Conservation (phyloP, 1,139 yeast genomes). For the Geotrichum histeridarum region DNA sequence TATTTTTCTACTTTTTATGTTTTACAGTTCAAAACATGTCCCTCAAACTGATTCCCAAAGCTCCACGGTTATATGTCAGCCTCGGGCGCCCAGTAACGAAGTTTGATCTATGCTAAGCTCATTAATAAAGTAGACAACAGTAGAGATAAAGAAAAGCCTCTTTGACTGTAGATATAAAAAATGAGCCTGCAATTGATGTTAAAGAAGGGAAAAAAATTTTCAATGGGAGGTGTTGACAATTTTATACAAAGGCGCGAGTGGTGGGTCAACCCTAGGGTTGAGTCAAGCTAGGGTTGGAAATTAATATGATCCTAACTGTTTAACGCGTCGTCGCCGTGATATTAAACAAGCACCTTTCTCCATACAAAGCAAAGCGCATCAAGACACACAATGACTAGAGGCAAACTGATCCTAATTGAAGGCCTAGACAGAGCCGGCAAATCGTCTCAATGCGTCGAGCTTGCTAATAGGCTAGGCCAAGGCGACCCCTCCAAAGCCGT, state of each 20-base stretch:
- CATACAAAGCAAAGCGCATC: too few species aligned
- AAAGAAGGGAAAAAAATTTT: background rate
- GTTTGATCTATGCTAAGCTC: conserved; percentile 21
- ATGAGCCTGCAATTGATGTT: conserved; percentile 8
- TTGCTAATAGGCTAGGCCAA: conserved; percentile 39
- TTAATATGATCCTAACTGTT: background rate
- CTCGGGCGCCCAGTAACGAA: conserved; percentile 39
- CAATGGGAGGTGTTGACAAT: background rate
- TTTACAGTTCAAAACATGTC: background rate
- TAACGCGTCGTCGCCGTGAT: background rate
- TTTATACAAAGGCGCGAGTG: background rate
- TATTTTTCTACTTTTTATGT: too few species aligned
- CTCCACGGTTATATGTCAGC: conserved; percentile 29
- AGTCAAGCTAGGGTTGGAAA: background rate
- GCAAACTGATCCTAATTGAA: conserved; percentile 74
- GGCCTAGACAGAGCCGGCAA: conserved; percentile 96
- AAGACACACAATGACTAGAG: conserved; percentile 44
- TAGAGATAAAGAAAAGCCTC: conserved; percentile 9
- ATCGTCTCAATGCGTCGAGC: conserved; percentile 68
- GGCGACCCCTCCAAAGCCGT: conserved; percentile 37
- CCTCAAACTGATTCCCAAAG: conserved; percentile 38
- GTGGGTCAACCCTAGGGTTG: background rate
- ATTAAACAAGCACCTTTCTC: too few species aligned
- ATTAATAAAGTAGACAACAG: conserved; percentile 20
- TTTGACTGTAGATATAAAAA: conserved; percentile 10